These are phyloP conservation scores for Dictyostelium intermedium DNA, from an alignment of 78 protist species.

Conservation along the genomic window DNA sequence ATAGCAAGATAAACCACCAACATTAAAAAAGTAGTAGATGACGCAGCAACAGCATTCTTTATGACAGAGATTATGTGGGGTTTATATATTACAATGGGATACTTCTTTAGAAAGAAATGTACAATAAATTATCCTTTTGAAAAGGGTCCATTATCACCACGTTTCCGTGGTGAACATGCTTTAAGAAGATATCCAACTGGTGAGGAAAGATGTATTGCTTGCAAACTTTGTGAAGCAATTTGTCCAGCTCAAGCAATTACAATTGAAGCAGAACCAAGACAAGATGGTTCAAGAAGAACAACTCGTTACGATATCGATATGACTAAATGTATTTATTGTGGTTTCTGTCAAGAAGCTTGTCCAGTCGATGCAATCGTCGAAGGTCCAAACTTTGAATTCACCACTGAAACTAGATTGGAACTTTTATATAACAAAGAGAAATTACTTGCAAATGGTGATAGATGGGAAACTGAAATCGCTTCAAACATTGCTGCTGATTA, in stretches of 20 bases:
- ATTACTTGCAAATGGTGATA: slow-evolving; percentile 92
- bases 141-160: slow-evolving; percentile 92
- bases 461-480: slow-evolving; percentile 95
- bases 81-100: slow-evolving; percentile 76
- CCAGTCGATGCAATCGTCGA: slow-evolving; percentile 97
- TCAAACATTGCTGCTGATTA: slow-evolving; percentile 86
- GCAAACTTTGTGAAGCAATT: slow-evolving; percentile 95
- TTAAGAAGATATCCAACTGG: slow-evolving; percentile 92
- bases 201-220: slow-evolving; percentile 93
- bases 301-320: slow-evolving; percentile 92
- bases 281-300: slow-evolving; percentile 94
- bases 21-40: slow-evolving; percentile 64
- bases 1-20: slow-evolving; percentile 55
- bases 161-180: slow-evolving; percentile 97
- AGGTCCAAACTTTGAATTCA: slow-evolving; percentile 95
- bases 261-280: slow-evolving; percentile 94
- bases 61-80: slow-evolving; percentile 78
- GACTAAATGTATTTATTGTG: slow-evolving; percentile 97
- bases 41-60: slow-evolving; percentile 74
- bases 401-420: slow-evolving; percentile 93
- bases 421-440: slow-evolving; percentile 94
- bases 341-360: slow-evolving; percentile 92
- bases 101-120: slow-evolving; percentile 77
- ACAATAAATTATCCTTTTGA: slow-evolving; percentile 94
- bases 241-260: slow-evolving; percentile 98